phyloP scores from a whole-genome alignment of 2,329 filamentous ascomycete species.

The Penicillium aurantiogriseum region DNA sequence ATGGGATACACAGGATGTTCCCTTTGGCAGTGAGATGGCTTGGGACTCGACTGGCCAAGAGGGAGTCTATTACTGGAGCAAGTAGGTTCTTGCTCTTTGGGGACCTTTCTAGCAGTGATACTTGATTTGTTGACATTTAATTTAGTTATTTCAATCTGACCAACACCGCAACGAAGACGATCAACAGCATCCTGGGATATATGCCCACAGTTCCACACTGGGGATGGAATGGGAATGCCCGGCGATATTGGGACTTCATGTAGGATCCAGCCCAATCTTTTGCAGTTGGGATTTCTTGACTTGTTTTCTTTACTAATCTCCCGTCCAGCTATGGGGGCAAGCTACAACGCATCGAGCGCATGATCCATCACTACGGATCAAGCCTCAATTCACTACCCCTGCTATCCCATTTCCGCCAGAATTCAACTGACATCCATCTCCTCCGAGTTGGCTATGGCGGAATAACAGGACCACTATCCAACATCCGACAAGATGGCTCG shows the following conservation, averaged over 20 bases:
- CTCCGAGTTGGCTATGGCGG: conserved; percentile 47
- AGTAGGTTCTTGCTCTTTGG: conserved; percentile 26
- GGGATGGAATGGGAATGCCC: background rate
- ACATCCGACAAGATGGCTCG: conserved; percentile 57
- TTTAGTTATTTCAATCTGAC: background rate
- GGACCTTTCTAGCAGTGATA: background rate
- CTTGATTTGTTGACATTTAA: background rate
- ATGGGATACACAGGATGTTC: conserved; percentile 54
- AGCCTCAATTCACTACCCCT: conserved; percentile 58
- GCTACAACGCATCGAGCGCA: conserved; percentile 42
- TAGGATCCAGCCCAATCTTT: background rate
- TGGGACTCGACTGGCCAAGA: conserved; percentile 65
- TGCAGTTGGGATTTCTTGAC: too few relatives aligned
- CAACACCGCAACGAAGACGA: background rate
- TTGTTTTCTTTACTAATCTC: background rate
- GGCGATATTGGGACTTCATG: background rate
- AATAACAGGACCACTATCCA: conserved; percentile 32
- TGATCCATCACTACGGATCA: conserved; percentile 62
- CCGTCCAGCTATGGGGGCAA: background rate
- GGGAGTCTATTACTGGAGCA: conserved; percentile 60
- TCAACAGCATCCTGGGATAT: background rate
- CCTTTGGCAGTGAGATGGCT: conserved; percentile 61
- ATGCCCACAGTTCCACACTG: background rate
- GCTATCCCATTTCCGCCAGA: conserved; percentile 52
- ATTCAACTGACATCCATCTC: background rate